Percentiles rank a stretch among this genome's conserved stretches.
phyloP scores from a whole-genome alignment of 352 stramenopile species.

The Phytophthora tubulina region DNA sequence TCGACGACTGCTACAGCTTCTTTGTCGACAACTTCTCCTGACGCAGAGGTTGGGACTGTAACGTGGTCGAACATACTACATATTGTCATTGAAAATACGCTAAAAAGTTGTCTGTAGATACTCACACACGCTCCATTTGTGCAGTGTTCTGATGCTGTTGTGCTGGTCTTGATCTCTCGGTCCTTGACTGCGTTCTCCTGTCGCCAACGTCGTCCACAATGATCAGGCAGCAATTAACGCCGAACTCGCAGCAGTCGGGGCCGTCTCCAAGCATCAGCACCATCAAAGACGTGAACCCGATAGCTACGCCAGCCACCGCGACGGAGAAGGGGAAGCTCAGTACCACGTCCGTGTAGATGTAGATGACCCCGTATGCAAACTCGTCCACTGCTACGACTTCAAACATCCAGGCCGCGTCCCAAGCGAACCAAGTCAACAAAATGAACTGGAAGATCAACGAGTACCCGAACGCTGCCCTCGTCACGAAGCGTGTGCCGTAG shows the following conservation, averaged over 20 bases:
- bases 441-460: slow-evolving; percentile 49
- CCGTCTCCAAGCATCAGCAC: slow-evolving; percentile 20
- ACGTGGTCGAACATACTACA: neutral
- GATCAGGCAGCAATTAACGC: slow-evolving; percentile 19
- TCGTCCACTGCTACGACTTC: slow-evolving; percentile 54
- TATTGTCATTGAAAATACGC: neutral
- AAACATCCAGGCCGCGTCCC: slow-evolving; percentile 53
- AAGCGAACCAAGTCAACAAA: slow-evolving; percentile 49
- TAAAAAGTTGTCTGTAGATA: neutral
- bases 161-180: neutral
- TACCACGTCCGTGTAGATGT: slow-evolving; percentile 65
- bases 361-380: slow-evolving; percentile 57
- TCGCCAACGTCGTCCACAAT: neutral
- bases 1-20: slow-evolving; percentile 41
- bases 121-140: slow-evolving; percentile 29
- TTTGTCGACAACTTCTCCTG: slow-evolving; percentile 44
- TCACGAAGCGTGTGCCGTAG: slow-evolving; percentile 39
- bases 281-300: slow-evolving; percentile 32
- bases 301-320: slow-evolving; percentile 22
- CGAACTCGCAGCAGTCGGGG: slow-evolving; percentile 6
- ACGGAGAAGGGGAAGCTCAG: slow-evolving; percentile 43
- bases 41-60: neutral
- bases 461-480: slow-evolving; percentile 34
- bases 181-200: neutral
- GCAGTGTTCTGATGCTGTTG: neutral